Base-by-base conservation (phyloP, 2,329 filamentous ascomycete species). In the Penicillium frequentans region DNA sequence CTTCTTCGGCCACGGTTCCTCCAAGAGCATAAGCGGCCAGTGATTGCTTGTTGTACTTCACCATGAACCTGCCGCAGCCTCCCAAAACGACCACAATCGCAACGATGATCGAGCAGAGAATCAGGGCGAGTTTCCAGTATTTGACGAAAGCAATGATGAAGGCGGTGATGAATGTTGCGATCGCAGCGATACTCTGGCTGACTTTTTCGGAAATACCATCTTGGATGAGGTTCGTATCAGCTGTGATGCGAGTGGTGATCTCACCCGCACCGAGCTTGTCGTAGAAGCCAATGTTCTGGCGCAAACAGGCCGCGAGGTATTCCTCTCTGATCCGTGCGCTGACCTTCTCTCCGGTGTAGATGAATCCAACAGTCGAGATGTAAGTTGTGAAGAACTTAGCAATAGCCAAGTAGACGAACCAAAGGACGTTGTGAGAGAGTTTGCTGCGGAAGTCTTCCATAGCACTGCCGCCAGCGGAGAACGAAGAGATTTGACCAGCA, bases 201-300 rank as follows among this genome's bases (percentile, higher is more conserved):
- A 93, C 81, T 75, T 93, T 93, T 72, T 92, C 88, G 0, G 89
- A 91, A 39, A 96, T 92, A 49, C 90, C 91, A 62, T 93, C 90
- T 73, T 95, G 91, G 49, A 96, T 86, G 51, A 91, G 77, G 65
- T 93, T 95, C 43, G 90, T 92, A 69, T 96, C 91, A 7, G 90
- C 86, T 0, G 90, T 96, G 64, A 96, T 93, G 60, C 90, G 85
- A 0, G 90, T 93, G 0, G 90, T 93, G 54, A 96, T 87, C 73
- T 96, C 91, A 44, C 91, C 91, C 43, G 90, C 86, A 37, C 90
- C 90, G 5, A 93, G 82, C 65, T 91, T 90, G 73, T 96, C 92
- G 74, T 92, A 93, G 74, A 90, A 93, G 26, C 84, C 90, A 68
- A 93, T 90, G 71, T 93, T 93, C 70, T 93, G 90, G 58, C 84